Evolutionary conservation across 306 rosid genomes (phyloP), one percentile per base, ranked within the genome.

Genomic region (Begonia peltatifolia): DNA sequence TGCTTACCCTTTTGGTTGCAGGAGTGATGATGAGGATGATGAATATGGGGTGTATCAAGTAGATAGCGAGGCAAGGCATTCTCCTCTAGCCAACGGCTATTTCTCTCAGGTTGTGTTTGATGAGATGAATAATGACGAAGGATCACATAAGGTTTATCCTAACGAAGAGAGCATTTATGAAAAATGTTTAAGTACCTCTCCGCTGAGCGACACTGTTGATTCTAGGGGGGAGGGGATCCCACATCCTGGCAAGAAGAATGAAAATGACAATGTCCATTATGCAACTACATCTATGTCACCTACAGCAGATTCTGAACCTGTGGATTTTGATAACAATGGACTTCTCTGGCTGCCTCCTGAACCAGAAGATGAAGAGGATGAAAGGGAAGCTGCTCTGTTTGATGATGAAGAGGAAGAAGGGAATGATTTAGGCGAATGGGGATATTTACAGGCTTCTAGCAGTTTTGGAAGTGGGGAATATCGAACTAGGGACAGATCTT

Each of bases 311-410:
- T 20, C 70, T 60, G 96, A 86, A 66, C 84, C 96, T 62, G 84
- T 86, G 63, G 94, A 92, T 81, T 86, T 86, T 57, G 94, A 86
- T 71, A 92, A 79, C 69, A 83, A 83, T 59, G 96, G 88, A 54
- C 84, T 86, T 76, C 84, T 92, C 55, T 92, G 99, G 99, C 84
- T 86, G 52, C 99, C 99, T 47, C 94, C 99, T 51, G 95, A 83
- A 57, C 99, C 99, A 12, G 96, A 92, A 75, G 87, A 90, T 25
- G 94, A 74, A 72, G 95, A 92, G 55, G 96, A 92, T 69, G 99
- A 86, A 30, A 72, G 63, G 55, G 99, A 92, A 71, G 59, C 73
- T n/a, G 52, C 50, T 56, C 56, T 79, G 30, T 71, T 73, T 58
- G 94, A 79, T 61, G 94, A 83, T 41, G 95, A 84, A 8, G 92